Base-by-base conservation (phyloP, 257 asterid species). In the Fraxinus quadrangulata region DNA sequence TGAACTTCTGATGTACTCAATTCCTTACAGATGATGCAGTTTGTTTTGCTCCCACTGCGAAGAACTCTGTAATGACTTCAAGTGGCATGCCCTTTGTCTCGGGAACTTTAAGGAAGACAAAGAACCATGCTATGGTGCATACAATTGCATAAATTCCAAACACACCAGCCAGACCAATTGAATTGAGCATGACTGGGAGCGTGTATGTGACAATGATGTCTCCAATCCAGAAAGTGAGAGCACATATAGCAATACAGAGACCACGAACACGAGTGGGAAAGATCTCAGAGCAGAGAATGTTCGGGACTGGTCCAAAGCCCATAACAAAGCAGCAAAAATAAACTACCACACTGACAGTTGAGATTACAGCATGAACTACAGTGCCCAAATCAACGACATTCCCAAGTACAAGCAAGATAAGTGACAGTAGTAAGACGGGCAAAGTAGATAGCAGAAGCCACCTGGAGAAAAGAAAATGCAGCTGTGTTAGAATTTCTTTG, bases 21-120 rank as follows among this genome's bases (percentile, higher is more conserved):
- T 19, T 66, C 34, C 23, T 66, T 14, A 23, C 36, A 66, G 70
- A 1, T 3, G 10, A 7, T 10, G 26, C 30, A 66, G 36, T 30
- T 24, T 66, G 71, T 24, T 66, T 66, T 19, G 71, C 71, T 9
- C 76, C 76, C 45, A 72, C 66, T 0, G 66, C 59, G 33, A 72
- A 72, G 59, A 72, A 72, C 19, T 70, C 74, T 1, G 74, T 70
- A 19, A 70, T 70, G 54, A 70, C 74, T 36, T 70, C 54, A 5
- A 72, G 65, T 11, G 76, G 76, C 34, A 72, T 72, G 66, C 76
- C 76, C 39, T 72, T 72, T 72, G 76, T 72, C 47, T 72, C 76
- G 31, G 76, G 76, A 36, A 72, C 76, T 28, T 42, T 72, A 6
- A 72, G 4, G 76, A 33, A 70, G 51, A 70, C 74, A 19, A 70